Evolutionary conservation across 768 basidiomycete species (phyloP).

Genomic region (Roridomyces roridus): DNA sequence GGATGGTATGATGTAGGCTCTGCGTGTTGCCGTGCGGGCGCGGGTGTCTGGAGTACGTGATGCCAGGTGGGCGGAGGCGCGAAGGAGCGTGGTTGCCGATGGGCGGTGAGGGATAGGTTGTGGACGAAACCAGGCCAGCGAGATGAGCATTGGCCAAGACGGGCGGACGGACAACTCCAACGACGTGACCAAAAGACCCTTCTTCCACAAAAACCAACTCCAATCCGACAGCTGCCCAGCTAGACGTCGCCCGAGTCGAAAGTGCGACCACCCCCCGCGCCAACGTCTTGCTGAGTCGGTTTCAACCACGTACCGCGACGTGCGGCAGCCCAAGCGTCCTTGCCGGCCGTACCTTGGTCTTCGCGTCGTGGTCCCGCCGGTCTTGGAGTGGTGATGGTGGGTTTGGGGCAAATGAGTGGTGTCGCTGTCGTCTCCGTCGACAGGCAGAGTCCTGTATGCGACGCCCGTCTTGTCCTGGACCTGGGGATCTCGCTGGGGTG

Average conservation of each 20-base stretch:
- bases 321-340: conserved; percentile 1
- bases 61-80: too few species aligned
- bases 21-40: too few species aligned
- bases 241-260: conserved; percentile 12
- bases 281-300: conserved; percentile 7
- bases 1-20: too few species aligned
- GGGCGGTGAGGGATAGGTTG: too few species aligned
- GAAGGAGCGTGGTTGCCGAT: too few species aligned
- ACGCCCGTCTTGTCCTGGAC: too few species aligned
- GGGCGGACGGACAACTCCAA: too few species aligned
- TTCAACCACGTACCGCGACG: conserved; percentile 12
- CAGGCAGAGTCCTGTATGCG: background rate
- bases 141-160: too few species aligned
- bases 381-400: background rate
- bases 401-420: background rate
- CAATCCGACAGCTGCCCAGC: conserved; percentile 4
- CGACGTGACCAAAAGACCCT: too few species aligned
- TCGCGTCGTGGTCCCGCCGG: conserved; percentile 5
- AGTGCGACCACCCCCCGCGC: conserved; percentile 7
- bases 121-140: background rate
- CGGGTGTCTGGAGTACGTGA: too few species aligned
- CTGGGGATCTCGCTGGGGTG: too few species aligned
- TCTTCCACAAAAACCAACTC: background rate
- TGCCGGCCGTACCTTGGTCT: conserved; percentile 5
- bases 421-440: conserved; percentile 1